Evolutionary conservation across 2,329 filamentous ascomycete species (phyloP), one percentile per base, ranked within the genome.

Genomic region (Colletotrichum sp.): DNA sequence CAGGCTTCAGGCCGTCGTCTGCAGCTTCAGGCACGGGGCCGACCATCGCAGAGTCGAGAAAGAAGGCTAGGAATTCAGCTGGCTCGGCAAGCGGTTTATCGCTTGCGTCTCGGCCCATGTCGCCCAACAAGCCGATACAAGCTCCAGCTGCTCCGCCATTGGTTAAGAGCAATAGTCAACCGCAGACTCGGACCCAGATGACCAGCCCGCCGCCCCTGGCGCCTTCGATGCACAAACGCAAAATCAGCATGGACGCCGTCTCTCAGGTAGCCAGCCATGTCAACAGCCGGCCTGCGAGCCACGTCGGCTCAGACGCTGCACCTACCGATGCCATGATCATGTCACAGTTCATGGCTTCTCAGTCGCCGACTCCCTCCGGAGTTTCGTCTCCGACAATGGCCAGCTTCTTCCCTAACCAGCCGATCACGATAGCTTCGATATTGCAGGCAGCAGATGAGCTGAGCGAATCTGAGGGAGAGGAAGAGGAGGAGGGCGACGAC

Each of bases 361-460:
- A 81, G 65, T 77, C 77, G 78, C 76, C 82, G 74, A 78, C 83
- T 60, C 73, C 81, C 72, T 81, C 86, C 30, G 81, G 87, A 75
- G 66, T 83, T 64, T 80, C 84, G 0, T 87, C 87, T 3, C 85
- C 86, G 1, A 13, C 78, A 79, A 43, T 84, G 81, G 32, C 82
- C 84, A 68, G 73, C 32, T 75, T 75, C 70, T 75, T 75, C 21
- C 14, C 79, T 4, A 78, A 79, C 13, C 77, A 84, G 6, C 81
- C 86, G 36, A 83, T 90, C 78, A 88, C 89, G 6, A 87, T 92
- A 82, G 89, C 90, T 2, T 90, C 89, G 0, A 88, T 92, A 63
- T 83, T 92, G 16, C 90, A 92, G 80, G 87, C 87, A 3, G 88
- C 89, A 3, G 90, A 92, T 16, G 90, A 91, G 10, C 80, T 90